Evolutionary conservation across 257 asterid species (phyloP).

Genomic region (Ilex aquifolium): DNA sequence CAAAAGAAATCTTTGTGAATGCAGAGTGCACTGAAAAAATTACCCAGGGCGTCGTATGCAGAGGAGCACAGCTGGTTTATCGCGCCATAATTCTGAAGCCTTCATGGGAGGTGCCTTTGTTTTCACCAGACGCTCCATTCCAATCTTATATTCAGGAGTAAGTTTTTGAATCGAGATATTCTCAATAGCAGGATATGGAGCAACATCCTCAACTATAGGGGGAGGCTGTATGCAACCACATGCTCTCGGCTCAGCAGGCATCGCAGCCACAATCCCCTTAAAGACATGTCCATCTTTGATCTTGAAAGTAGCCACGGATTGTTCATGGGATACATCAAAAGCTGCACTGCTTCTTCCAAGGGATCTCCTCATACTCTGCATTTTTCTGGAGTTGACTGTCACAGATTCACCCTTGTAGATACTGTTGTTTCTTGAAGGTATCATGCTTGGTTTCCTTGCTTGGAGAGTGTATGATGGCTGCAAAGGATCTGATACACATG

Average conservation of each 20-base stretch:
- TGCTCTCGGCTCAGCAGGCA: constrained; percentile 69
- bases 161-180: constrained; percentile 61
- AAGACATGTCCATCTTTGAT: constrained; percentile 58
- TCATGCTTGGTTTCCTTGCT: constrained; percentile 27
- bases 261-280: constrained; percentile 67
- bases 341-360: constrained; percentile 22
- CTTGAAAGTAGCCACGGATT: constrained; percentile 60
- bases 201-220: constrained; percentile 53
- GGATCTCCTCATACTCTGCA: constrained; percentile 26
- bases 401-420: constrained; percentile 29
- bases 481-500: constrained; percentile 30
- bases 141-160: constrained; percentile 63
- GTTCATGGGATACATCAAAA: constrained; percentile 37
- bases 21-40: constrained; percentile 5
- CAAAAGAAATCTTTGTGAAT: no score
- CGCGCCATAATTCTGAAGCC: constrained; percentile 73
- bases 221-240: constrained; percentile 74
- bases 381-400: constrained; percentile 30
- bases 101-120: constrained; percentile 65
- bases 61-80: constrained; percentile 64
- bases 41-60: constrained; percentile 93
- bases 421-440: constrained; percentile 38
- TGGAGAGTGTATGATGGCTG: constrained; percentile 33
- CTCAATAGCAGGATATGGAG: constrained; percentile 61
- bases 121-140: constrained; percentile 59